Evolutionary conservation across 495 filamentous ascomycete species (phyloP).

Genomic region (Sporormia fimetaria): DNA sequence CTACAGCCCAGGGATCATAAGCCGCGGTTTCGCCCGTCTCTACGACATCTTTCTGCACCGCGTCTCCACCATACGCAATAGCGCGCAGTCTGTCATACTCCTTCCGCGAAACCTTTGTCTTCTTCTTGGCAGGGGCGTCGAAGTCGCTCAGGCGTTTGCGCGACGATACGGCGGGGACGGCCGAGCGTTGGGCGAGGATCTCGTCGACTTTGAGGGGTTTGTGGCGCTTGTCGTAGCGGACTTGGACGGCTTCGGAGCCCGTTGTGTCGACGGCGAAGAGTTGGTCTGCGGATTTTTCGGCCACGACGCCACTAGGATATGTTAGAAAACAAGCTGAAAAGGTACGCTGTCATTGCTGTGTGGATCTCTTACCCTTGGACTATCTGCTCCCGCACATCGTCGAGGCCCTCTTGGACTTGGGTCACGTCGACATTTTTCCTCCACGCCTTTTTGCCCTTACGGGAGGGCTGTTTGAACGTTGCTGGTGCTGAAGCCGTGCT

Average conservation of each 20-base stretch:
- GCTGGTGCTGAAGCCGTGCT: constrained; percentile 36
- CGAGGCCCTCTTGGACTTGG: constrained; percentile 71
- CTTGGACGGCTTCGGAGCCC: constrained; percentile 52
- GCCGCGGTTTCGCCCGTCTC: constrained; percentile 42
- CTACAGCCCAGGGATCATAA: constrained; percentile 70
- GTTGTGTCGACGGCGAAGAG: constrained; percentile 73
- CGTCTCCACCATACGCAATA: constrained; percentile 61
- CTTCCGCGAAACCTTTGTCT: constrained; percentile 62
- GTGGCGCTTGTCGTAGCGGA: constrained; percentile 49
- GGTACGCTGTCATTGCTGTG: constrained; percentile 11
- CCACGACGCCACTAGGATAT: constrained; percentile 58
- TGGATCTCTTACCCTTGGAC: constrained; percentile 66
- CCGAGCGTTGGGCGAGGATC: constrained; percentile 76
- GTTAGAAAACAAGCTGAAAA: constrained; percentile 4
- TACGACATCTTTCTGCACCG: constrained; percentile 43
- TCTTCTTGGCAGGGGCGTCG: constrained; percentile 56
- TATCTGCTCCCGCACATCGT: constrained; percentile 73
- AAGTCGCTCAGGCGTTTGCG: constrained; percentile 70
- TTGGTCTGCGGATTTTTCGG: constrained; percentile 64
- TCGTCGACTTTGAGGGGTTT: constrained; percentile 80
- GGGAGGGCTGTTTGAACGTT: constrained; percentile 68
- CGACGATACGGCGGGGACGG: constrained; percentile 60
- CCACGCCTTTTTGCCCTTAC: constrained; percentile 98
- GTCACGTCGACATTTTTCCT: constrained; percentile 92
- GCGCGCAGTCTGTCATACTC: constrained; percentile 65